Percentiles rank a stretch among this genome's conserved stretches.
phyloP scores from a whole-genome alignment of 176 grass and related monocot genomes.

The Elaeis guineensis region DNA sequence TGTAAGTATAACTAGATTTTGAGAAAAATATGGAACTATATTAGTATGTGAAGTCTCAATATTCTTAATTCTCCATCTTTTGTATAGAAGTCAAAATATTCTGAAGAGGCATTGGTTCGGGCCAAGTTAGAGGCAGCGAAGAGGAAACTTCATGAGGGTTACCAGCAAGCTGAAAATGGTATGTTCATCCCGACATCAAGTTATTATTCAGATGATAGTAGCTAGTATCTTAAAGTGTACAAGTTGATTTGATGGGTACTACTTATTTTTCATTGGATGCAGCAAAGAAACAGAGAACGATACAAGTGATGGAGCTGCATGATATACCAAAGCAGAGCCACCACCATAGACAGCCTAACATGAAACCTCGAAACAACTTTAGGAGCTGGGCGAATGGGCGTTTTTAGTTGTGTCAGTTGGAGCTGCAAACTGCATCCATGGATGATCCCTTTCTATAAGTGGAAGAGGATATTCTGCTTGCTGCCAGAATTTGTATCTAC shows the following conservation, averaged over 20 bases:
- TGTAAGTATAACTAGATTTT: slow-evolving; percentile 24
- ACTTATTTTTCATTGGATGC: slow-evolving; percentile 11
- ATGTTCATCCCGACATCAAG: background rate
- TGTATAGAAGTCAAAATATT: slow-evolving; percentile 24
- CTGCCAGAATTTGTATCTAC: no score
- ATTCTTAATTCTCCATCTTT: background rate
- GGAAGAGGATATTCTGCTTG: no score
- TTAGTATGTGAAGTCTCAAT: background rate
- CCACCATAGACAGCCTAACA: slow-evolving; percentile 25
- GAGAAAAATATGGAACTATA: no score
- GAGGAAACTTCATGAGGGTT: slow-evolving; percentile 59
- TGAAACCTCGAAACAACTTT: slow-evolving; percentile 4
- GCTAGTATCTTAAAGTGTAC: background rate
- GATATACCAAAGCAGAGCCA: slow-evolving; percentile 44
- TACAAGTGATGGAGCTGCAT: slow-evolving; percentile 59
- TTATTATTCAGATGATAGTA: no score
- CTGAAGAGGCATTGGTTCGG: slow-evolving; percentile 21
- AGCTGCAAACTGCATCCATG: no score
- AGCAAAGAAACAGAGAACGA: slow-evolving; percentile 62
- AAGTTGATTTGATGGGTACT: background rate
- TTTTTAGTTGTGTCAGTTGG: background rate
- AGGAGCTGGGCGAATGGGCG: slow-evolving; percentile 6
- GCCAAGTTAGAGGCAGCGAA: slow-evolving; percentile 46
- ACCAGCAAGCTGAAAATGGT: slow-evolving; percentile 69
- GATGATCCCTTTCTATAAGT: no score